These are phyloP conservation scores for Lagerstroemia speciosa DNA, from an alignment of 345 rosid genomes.

Conservation along the genomic window DNA sequence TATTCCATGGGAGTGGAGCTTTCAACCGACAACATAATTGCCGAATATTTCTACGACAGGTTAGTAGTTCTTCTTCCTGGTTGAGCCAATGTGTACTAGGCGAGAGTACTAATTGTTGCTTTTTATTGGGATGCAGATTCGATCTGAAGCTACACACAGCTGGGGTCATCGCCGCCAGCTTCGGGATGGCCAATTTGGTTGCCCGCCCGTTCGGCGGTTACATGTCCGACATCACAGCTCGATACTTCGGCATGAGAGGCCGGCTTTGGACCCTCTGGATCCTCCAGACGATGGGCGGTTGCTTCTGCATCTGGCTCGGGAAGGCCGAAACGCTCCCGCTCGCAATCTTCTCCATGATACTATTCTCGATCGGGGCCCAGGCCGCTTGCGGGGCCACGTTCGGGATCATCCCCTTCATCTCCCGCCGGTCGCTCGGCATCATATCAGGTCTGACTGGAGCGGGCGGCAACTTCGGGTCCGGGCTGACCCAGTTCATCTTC, in stretches of 20 bases:
- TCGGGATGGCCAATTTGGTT: slow-evolving; percentile 69
- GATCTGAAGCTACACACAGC: slow-evolving; percentile 61
- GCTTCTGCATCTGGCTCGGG: slow-evolving; percentile 73
- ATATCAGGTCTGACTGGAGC: slow-evolving; percentile 73
- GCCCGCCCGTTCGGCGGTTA: slow-evolving; percentile 79
- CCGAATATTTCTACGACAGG: slow-evolving; percentile 87
- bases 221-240: slow-evolving; percentile 48
- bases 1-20: slow-evolving; percentile 89
- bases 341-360: slow-evolving; percentile 58
- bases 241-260: slow-evolving; percentile 69
- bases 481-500: slow-evolving; percentile 58
- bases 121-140: slow-evolving; percentile 32
- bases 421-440: slow-evolving; percentile 61
- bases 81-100: too few species aligned
- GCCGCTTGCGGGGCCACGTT: slow-evolving; percentile 88
- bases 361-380: slow-evolving; percentile 67
- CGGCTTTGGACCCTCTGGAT: slow-evolving; percentile 65
- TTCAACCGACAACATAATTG: slow-evolving; percentile 63
- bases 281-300: slow-evolving; percentile 63
- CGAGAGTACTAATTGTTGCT: too few species aligned
- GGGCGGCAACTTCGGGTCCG: slow-evolving; percentile 74
- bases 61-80: slow-evolving; percentile 5
- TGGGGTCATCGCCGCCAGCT: slow-evolving; percentile 67
- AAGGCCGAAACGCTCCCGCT: slow-evolving; percentile 49
- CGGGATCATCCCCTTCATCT: slow-evolving; percentile 66